Evolutionary conservation across 2,329 filamentous ascomycete species (phyloP), one percentile per base, ranked within the genome.

Genomic region (Alternaria tenuissima): DNA sequence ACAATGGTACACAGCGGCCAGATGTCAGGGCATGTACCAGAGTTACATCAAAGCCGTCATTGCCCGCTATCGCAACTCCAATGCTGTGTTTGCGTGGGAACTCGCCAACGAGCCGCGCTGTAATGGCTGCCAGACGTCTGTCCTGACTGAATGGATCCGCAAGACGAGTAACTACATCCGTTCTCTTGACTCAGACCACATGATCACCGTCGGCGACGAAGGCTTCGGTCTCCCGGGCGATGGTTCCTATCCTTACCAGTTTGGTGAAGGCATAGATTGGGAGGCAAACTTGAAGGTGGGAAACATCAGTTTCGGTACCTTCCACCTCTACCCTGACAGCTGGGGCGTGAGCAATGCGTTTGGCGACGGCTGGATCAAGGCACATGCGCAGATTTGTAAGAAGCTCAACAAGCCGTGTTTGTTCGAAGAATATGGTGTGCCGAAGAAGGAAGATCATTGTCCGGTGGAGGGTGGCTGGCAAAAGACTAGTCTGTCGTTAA

Each of bases 71-170:
- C 84, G 80, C 46, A 79, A 82, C 62, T 89, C 86, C 0, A 77
- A 85, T 0, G 84, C 88, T 0, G 83, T 91, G 47, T 86, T 91
- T 64, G 87, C 87, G 0, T 91, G 89, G 89, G 88, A 91, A 68
- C 79, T 91, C 2, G 86, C 82, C 57, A 91, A 91, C 65, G 89
- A 91, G 76, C 86, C 88, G 16, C 82, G 88, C 60, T 90, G 88
- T 78, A 80, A 83, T 14, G 84, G 86, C 12, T 91, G 89, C 71
- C 78, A 80, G 41, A 84, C 85, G 4, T 81, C 82, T 7, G 82
- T 88, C 22, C 81, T 91, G 61, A 84, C 82, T 36, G 80, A 85
- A 46, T 91, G 88, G 89, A 87, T 87, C 18, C 78, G 81, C 41
- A 76, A 76, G 5, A 86, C 84, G 2, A 87, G 85, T 26, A 76